A percentile compares a stretch with the other conserved stretches of the same genome.
phyloP scores from a whole-genome alignment of 371 early-diverging fungal species.

The Mucor irregularis region DNA sequence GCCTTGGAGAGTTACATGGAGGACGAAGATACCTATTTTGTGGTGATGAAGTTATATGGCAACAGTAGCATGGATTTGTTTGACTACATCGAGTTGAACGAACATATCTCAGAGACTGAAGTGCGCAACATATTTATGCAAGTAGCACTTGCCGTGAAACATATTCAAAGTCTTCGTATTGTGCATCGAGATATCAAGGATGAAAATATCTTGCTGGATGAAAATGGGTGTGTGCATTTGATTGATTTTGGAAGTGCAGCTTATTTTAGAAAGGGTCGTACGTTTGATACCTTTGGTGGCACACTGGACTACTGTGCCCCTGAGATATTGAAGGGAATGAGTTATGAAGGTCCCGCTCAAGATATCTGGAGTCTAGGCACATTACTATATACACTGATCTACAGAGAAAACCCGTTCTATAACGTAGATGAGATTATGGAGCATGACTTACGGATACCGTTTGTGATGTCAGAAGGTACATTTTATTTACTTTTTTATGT shows the following conservation, averaged over 20 bases:
- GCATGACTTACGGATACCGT: conserved; percentile 62
- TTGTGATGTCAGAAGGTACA: conserved; percentile 63
- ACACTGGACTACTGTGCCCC: conserved; percentile 78
- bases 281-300: conserved; percentile 75
- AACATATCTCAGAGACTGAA: conserved; percentile 57
- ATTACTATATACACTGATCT: conserved; percentile 78
- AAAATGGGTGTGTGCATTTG: conserved; percentile 55
- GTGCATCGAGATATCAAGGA: conserved; percentile 83
- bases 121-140: conserved; percentile 64
- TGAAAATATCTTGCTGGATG: conserved; percentile 74
- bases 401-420: conserved; percentile 82
- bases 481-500: neutral
- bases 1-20: conserved; percentile 53
- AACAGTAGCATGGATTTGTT: conserved; percentile 75
- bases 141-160: conserved; percentile 63
- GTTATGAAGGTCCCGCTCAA: conserved; percentile 74
- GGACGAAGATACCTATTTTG: conserved; percentile 69
- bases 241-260: conserved; percentile 82
- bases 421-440: conserved; percentile 73
- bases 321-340: conserved; percentile 68
- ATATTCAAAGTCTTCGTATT: conserved; percentile 68
- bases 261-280: conserved; percentile 57
- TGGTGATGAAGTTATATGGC: conserved; percentile 67
- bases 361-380: conserved; percentile 88
- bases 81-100: conserved; percentile 72